Evolutionary conservation across 139 green algal species (phyloP).

Genomic region (Chlorella sp.): DNA sequence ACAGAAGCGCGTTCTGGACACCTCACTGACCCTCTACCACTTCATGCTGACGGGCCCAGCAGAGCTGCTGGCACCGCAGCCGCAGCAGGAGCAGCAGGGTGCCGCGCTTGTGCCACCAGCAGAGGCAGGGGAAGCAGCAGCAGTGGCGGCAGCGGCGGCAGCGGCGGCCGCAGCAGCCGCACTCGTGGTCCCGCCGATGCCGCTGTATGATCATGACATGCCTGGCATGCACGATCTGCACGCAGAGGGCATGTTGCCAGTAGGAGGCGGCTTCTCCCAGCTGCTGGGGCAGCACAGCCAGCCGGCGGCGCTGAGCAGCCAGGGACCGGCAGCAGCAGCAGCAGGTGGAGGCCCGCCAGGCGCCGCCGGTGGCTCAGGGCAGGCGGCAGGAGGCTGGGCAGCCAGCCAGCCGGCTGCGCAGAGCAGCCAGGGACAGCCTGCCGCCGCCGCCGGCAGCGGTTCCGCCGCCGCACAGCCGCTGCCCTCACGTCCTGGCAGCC

Average conservation of each 20-base stretch:
- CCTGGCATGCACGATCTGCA: no score
- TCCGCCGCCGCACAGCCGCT: background rate
- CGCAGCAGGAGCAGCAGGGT: constrained; percentile 1
- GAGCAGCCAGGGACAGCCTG: no score
- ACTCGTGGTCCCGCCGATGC: background rate
- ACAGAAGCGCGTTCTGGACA: background rate
- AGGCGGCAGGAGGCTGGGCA: no score
- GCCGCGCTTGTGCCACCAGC: background rate
- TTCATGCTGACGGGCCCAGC: background rate
- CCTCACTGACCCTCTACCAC: background rate
- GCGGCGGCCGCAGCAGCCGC: background rate
- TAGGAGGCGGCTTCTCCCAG: no score
- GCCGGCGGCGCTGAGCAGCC: no score
- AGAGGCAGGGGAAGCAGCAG: background rate
- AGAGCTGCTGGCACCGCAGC: background rate
- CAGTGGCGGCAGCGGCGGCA: background rate
- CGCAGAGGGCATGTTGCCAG: no score
- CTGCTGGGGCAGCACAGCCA: no score
- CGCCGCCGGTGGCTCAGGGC: no score
- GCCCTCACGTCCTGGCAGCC: no score
- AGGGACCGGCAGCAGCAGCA: background rate
- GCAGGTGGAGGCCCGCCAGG: background rate
- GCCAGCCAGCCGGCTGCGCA: no score
- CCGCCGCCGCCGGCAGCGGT: no score
- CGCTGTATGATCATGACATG: background rate